Percentiles rank a stretch among this genome's conserved stretches.
Evolutionary conservation across 352 stramenopile species (phyloP).

Genomic region (Ochromonadaceae sp.): DNA sequence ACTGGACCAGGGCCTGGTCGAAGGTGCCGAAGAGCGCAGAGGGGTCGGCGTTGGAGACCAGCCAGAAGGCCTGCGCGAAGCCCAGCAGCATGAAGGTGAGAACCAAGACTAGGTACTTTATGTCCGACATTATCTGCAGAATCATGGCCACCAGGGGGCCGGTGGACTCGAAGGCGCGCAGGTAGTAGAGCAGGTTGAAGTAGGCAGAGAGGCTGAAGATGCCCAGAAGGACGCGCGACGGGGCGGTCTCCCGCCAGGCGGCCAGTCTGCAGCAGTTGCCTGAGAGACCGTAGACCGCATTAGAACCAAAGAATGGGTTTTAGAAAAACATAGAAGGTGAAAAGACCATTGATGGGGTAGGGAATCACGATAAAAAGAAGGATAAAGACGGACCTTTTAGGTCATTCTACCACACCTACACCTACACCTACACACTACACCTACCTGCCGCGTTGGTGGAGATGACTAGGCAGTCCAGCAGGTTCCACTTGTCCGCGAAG

Average conservation of each 20-base stretch:
- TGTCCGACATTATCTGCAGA: background rate
- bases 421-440: too few relatives aligned
- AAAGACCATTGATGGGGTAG: background rate
- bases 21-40: slow-evolving; percentile 14
- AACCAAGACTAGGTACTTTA: background rate
- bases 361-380: too few relatives aligned
- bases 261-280: background rate
- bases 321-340: background rate
- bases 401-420: too few relatives aligned
- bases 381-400: too few relatives aligned
- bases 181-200: slow-evolving; percentile 9
- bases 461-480: too few relatives aligned
- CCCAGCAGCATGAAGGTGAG: background rate
- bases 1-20: slow-evolving; percentile 15
- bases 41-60: background rate
- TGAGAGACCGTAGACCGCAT: background rate
- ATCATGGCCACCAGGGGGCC: slow-evolving; percentile 13
- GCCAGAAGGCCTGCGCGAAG: slow-evolving; percentile 10
- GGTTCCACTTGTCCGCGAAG: too few relatives aligned
- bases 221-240: background rate
- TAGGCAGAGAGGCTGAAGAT: background rate
- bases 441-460: too few relatives aligned
- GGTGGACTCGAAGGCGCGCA: background rate
- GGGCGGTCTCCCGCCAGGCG: background rate
- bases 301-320: background rate